phyloP scores from a whole-genome alignment of 2,329 filamentous ascomycete species.

The Basipetospora chlamydospora region DNA sequence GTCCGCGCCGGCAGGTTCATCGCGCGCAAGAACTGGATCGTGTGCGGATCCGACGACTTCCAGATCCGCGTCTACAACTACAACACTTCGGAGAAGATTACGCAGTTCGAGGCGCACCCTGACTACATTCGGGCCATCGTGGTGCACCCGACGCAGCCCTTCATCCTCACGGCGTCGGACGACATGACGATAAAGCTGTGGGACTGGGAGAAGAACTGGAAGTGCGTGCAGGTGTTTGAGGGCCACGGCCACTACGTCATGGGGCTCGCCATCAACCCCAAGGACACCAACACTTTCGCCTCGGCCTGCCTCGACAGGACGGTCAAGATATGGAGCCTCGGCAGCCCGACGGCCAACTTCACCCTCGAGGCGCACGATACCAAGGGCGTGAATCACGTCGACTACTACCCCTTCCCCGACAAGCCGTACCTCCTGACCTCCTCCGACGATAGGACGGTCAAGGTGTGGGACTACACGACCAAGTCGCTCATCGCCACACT shows the following conservation, averaged over 20 bases:
- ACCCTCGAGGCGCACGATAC: slow-evolving; percentile 94
- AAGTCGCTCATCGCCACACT: slow-evolving; percentile 94
- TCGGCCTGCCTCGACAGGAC: slow-evolving; percentile 85
- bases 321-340: slow-evolving; percentile 95
- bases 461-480: slow-evolving; percentile 98
- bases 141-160: slow-evolving; percentile 89
- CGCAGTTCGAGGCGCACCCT: slow-evolving; percentile 90
- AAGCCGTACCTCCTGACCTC: slow-evolving; percentile 87
- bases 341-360: slow-evolving; percentile 87
- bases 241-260: slow-evolving; percentile 95
- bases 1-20: slow-evolving; percentile 94
- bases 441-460: slow-evolving; percentile 90
- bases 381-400: slow-evolving; percentile 95
- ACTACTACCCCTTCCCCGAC: slow-evolving; percentile 66
- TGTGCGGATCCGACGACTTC: slow-evolving; percentile 91
- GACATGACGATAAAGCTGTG: slow-evolving; percentile 98
- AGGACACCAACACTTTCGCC: slow-evolving; percentile 83
- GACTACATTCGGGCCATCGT: slow-evolving; percentile 97
- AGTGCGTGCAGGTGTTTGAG: slow-evolving; percentile 93
- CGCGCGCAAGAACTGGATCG: slow-evolving; percentile 97
- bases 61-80: slow-evolving; percentile 88
- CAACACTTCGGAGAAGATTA: slow-evolving; percentile 98
- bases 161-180: slow-evolving; percentile 90
- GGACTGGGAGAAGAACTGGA: slow-evolving; percentile 99
- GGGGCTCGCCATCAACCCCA: slow-evolving; percentile 93